Percentiles rank a stretch among this genome's conserved stretches.
Conservation (phyloP, 345 rosid genomes). For the Microthlaspi erraticum region DNA sequence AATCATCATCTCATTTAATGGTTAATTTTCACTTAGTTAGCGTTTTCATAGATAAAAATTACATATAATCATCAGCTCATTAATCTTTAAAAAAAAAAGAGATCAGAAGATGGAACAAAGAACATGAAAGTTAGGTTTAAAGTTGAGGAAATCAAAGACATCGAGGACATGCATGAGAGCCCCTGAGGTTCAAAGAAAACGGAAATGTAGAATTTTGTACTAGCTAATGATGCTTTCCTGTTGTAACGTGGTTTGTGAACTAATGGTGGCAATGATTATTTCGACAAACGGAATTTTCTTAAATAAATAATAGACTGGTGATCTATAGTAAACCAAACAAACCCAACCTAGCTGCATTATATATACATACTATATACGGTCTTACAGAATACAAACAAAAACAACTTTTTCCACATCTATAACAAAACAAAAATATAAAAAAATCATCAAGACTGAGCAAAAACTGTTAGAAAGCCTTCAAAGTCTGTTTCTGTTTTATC, state of each 20-base stretch:
- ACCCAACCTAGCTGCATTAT: conserved; percentile 20
- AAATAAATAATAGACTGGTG: neutral
- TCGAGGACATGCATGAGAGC: conserved; percentile 28
- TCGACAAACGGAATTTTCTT: conserved; percentile 58
- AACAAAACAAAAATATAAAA: conserved; percentile 9
- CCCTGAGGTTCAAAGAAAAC: conserved; percentile 47
- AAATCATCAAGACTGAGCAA: conserved; percentile 27
- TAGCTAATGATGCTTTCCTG: conserved; percentile 88
- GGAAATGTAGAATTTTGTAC: conserved; percentile 66
- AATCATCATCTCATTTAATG: conserved; percentile 60
- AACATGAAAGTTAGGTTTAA: conserved; percentile 37
- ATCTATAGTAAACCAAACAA: neutral
- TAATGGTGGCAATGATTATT: conserved; percentile 87
- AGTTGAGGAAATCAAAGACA: conserved; percentile 17
- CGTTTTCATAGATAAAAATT: neutral
- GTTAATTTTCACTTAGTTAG: conserved; percentile 44
- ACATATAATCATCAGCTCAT: conserved; percentile 11
- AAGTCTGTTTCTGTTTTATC: conserved; percentile 22
- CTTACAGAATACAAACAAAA: conserved; percentile 43
- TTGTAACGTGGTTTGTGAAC: conserved; percentile 55
- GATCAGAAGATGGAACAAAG: conserved; percentile 21
- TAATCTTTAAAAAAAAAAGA: neutral
- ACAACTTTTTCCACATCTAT: conserved; percentile 34
- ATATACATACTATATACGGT: conserved; percentile 17
- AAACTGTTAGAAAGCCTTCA: conserved; percentile 25